Base-by-base conservation (phyloP, 2,329 filamentous ascomycete species). In the Pseudogymnoascus sp. region DNA sequence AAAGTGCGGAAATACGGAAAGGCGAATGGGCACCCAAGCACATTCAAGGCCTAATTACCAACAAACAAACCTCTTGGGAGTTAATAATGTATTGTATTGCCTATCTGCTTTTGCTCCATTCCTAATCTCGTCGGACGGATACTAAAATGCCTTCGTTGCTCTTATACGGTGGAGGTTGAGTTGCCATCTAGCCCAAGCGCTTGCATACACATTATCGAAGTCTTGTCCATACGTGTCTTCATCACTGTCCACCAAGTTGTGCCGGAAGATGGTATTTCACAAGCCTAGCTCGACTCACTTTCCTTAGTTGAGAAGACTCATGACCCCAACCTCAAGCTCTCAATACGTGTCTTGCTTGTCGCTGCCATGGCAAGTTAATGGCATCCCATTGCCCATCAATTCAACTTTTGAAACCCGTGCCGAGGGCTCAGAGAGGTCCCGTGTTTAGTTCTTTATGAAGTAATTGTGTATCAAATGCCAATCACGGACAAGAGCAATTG, bases 21-120 rank as follows among this genome's bases (percentile, higher is more conserved):
- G 74, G 79, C 80, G 67, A 74, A 87, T 67, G 86, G 85, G 0
- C 83, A 86, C 68, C 84, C 84, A 3, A 77, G 76, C 63, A 81
- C 50, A 21, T 56, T 56, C 50, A 56, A 56, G 29, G 50, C 29
- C 50, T 56, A 33, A 33, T 33, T 33, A 13, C n/a, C 29, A 56
- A 33, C n/a, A 14, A 13, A 21, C 50, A 56, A 33, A 8, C 26
- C 26, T 33, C 29, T 33, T 33, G 13, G 19, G 29, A 56, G 29
- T 33, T 56, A 56, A 56, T 56, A 56, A 33, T 56, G 50, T 56
- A 56, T 56, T 56, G 50, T 56, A 56, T 56, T 33, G 14, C 50
- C 26, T 33, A 56, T 33, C 50, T 33, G 29, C 10, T 33, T 19
- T 56, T 31, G 19, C n/a, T 56, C 16, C 13, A 21, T 56, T 13